Percentiles rank a stretch among this genome's conserved stretches.
Conservation (phyloP, 2,329 filamentous ascomycete genomes). For the Arthrobotrys sphaeroides region DNA sequence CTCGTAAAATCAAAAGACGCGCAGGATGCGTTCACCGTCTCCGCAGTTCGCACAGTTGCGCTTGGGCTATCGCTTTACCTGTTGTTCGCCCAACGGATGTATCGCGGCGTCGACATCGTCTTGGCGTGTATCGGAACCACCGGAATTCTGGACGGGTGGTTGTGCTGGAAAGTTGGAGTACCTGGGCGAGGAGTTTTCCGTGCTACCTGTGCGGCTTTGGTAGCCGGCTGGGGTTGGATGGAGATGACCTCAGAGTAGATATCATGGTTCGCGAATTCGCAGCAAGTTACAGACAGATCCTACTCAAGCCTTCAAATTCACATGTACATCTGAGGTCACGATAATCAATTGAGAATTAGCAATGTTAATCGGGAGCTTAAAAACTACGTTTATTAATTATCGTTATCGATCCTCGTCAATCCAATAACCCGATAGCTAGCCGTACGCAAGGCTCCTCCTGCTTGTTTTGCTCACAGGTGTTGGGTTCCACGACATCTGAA, state of each 20-base stretch:
- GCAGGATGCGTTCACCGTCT: slow-evolving; percentile 36
- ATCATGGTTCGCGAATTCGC: no score
- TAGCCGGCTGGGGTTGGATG: slow-evolving; percentile 39
- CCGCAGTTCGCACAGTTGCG: slow-evolving; percentile 31
- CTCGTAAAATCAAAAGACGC: slow-evolving; percentile 33
- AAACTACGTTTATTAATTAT: neutral
- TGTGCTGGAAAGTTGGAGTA: slow-evolving; percentile 49
- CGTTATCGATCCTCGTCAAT: slow-evolving; percentile 22
- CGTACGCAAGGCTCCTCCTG: neutral
- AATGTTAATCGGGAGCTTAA: neutral
- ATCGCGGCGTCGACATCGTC: slow-evolving; percentile 38
- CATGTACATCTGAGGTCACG: neutral
- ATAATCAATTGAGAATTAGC: neutral
- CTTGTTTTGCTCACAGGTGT: slow-evolving; percentile 21
- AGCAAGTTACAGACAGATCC: no score
- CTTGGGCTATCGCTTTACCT: slow-evolving; percentile 41
- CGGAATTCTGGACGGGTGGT: slow-evolving; percentile 40
- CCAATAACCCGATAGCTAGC: slow-evolving; percentile 13
- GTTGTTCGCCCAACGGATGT: slow-evolving; percentile 36
- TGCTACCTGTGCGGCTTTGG: slow-evolving; percentile 12
- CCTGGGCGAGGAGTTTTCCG: slow-evolving; percentile 37
- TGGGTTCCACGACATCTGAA: slow-evolving; percentile 10
- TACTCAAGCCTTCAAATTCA: no score
- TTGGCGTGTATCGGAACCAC: slow-evolving; percentile 33
- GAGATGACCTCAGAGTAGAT: slow-evolving; percentile 29